Base-by-base conservation (phyloP, 192 early-diverging fungal species). In the Geosiphon pyriformis region DNA sequence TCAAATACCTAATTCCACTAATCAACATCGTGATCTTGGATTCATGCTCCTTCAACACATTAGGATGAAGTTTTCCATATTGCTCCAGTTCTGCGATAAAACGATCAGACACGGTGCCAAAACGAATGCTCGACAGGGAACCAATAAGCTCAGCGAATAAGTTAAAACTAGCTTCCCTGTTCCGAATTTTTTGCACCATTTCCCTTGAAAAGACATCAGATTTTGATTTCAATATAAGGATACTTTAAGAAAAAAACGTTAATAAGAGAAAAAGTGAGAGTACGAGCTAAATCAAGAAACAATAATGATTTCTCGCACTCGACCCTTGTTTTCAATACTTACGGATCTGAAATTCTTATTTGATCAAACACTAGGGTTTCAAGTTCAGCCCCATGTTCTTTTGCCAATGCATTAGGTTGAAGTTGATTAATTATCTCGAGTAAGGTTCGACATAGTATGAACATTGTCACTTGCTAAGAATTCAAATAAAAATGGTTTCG, bases 311-410 rank as follows among this genome's bases (percentile, higher is more conserved):
- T n/a, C n/a, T n/a, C n/a, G n/a, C n/a, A n/a, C n/a, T 10, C 26
- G 17, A 26, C 23, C n/a, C 7, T 18, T 30, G 35, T 22, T 12
- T 7, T 30, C 2, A 10, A 20, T 27, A 75, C 83, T 82, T 82
- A 92, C 91, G 94, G 90, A 69, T 96, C 91, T 20, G 87, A 82
- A 50, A 89, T 89, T 62, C 85, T 85, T 29, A 99, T 74, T 70
- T 96, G 95, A 27, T 80, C 85, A 74, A 99, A 98, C 20, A 94
- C 88, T 37, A 95, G 87, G 70, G 96, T 93, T 77, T 99, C 97
- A 26, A 98, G 73, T 57, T 90, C 88, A 32, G 84, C 85, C 1
- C 92, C 95, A 6, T 95, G 75, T 46, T 93, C 89, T 48, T 93
- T 87, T 11, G 87, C 85, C 22, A 98, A 61, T 12, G 85, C 81